These are phyloP conservation scores for Parasitella parasitica DNA, from an alignment of 371 early-diverging fungal species.

Conservation along the genomic window DNA sequence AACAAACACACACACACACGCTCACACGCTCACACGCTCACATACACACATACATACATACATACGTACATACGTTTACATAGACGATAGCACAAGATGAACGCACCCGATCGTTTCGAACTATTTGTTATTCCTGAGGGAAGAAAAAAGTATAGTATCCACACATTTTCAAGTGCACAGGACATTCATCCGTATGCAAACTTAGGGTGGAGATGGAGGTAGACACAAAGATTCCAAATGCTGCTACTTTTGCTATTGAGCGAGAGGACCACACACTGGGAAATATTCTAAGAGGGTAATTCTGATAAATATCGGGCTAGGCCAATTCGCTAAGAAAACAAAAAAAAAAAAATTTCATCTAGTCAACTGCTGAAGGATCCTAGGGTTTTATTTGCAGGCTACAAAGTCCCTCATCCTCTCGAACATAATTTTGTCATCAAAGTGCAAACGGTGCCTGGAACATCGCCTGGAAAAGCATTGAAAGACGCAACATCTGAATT, in stretches of 20 bases:
- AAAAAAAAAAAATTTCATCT: not conserved
- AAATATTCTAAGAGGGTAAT: conserved; percentile 87
- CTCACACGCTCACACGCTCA: too few species aligned
- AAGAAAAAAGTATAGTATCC: conserved; percentile 76
- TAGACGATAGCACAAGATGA: conserved; percentile 53
- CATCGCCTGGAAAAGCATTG: conserved; percentile 82
- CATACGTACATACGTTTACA: too few species aligned
- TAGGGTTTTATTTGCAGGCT: conserved; percentile 95
- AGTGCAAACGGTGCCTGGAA: conserved; percentile 87
- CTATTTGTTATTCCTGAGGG: conserved; percentile 90
- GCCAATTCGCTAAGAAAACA: not conserved
- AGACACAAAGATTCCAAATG: conserved; percentile 94
- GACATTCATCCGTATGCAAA: not conserved
- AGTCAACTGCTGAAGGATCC: conserved; percentile 91
- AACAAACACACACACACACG: too few species aligned
- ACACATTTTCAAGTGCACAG: not conserved
- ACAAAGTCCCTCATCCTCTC: conserved; percentile 97
- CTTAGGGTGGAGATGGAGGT: conserved; percentile 77
- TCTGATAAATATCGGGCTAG: too few species aligned
- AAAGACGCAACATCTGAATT: conserved; percentile 76
- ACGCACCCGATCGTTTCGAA: conserved; percentile 91
- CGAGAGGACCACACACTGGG: conserved; percentile 98
- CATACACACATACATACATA: too few species aligned
- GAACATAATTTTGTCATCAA: conserved; percentile 89
- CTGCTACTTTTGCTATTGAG: conserved; percentile 89